Conservation (phyloP, 1,139 yeast genomes). For the Insectozyma bohioensis region DNA sequence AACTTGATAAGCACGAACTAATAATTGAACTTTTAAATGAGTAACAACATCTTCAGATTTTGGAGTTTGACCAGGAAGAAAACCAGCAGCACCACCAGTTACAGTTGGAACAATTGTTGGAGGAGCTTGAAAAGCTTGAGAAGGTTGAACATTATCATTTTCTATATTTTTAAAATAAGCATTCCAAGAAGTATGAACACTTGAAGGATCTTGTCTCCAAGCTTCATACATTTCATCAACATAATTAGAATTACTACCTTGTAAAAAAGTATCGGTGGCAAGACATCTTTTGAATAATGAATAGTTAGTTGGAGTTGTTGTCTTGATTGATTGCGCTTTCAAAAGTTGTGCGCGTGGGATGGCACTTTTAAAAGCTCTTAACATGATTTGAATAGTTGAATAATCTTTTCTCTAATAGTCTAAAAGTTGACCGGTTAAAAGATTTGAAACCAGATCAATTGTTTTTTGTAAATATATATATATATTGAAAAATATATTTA, state of each 20-base stretch:
- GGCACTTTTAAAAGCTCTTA: constrained; percentile 45
- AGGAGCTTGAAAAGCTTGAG: constrained; percentile 84
- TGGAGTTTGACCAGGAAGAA: constrained; percentile 45
- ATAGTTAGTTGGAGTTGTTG: too few species aligned
- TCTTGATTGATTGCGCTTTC: constrained; percentile 15
- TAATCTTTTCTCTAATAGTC: constrained; percentile 80
- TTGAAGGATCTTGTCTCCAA: constrained; percentile 85
- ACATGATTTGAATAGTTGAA: constrained; percentile 43
- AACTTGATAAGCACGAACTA: constrained; percentile 98
- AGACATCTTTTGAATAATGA: constrained; percentile 13
- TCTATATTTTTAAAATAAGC: constrained; percentile 91
- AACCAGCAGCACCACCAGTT: constrained; percentile 68
- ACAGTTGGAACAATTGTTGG: constrained; percentile 81
- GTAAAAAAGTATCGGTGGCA: constrained; percentile 50
- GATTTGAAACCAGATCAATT: constrained; percentile 1
- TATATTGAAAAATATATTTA: neutral
- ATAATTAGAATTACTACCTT: constrained; percentile 84
- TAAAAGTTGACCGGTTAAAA: constrained; percentile 43
- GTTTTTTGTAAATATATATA: neutral
- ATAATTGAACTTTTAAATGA: constrained; percentile 91
- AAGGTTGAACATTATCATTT: constrained; percentile 63
- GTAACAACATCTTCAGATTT: constrained; percentile 67
- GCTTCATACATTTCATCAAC: constrained; percentile 97
- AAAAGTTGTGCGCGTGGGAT: constrained; percentile 34
- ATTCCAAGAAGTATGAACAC: constrained; percentile 96